Evolutionary conservation across 768 basidiomycete species (phyloP), one percentile per base, ranked within the genome.

Genomic region (Boletus subcaerulescens): DNA sequence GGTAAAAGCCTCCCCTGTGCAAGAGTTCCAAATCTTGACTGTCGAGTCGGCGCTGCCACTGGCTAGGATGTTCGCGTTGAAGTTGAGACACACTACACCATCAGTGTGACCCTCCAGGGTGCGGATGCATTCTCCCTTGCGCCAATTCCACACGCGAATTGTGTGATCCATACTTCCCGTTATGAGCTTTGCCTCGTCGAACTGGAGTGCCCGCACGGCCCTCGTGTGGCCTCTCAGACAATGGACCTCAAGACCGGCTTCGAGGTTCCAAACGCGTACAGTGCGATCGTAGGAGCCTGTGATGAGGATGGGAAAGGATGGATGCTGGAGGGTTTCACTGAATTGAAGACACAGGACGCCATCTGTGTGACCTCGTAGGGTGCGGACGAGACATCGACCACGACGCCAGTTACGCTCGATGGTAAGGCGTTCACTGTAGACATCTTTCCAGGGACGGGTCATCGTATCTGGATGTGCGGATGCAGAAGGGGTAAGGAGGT

Each of bases 341-440:
- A 94, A 95, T 66, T 99, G 97, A 5, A 99, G 81, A 69, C 96
- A 98, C 90, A 98, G 95, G 64, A 99, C 85, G 57, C 94, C 92
- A 64, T 98, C 92, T 8, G 91, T 88, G 73, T 99, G 97, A 7
- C 97, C 97, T 62, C 89, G 86, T 52, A 98, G 77, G 0, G 87
- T 91, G 45, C 88, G 88, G 36, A 89, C 87, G 6, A 80, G 86
- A 71, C 87, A 96, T 32, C 92, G 84, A 11, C 96, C 96, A 43
- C 92, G 86, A 18, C 96, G 84, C 97, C 97, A 99, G 71, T 99
- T 99, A 45, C 94, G 84, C 73, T 98, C 97, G 42, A 99, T 84
- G 18, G 87, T 86, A 71, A 98, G 84, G n/a, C 97, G 87, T 70
- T 99, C 97, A 67, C 90, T 92, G 72, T 98, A 99, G 18, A 99